Conservation (phyloP, 768 basidiomycete species). For the Cyclocybe cylindracea region DNA sequence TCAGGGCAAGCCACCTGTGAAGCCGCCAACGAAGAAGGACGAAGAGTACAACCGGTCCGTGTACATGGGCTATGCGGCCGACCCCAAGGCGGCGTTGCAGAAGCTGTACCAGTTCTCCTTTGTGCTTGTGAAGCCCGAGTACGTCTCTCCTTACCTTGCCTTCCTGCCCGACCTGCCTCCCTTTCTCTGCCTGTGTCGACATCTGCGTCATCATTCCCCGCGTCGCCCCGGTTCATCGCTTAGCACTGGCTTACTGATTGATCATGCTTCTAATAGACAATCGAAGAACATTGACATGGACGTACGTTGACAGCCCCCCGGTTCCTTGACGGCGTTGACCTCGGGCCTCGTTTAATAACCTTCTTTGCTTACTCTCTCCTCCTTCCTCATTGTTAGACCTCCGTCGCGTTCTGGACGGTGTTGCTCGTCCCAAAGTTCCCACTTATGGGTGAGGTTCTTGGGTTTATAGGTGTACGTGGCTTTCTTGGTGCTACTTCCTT, state of each 20-base stretch:
- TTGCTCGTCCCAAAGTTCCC: conserved; percentile 68
- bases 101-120: conserved; percentile 77
- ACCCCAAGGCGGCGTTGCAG: conserved; percentile 55
- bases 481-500: too few relatives aligned
- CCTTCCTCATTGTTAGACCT: conserved; percentile 45
- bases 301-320: conserved; percentile 37
- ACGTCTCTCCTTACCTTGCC: conserved; percentile 27
- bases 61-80: conserved; percentile 50
- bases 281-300: conserved; percentile 83
- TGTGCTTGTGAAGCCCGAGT: conserved; percentile 70
- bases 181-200: too few relatives aligned
- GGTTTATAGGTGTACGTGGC: conserved; percentile 61
- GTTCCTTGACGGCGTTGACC: not conserved
- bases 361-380: too few relatives aligned
- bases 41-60: conserved; percentile 56
- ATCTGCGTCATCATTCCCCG: too few relatives aligned
- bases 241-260: not conserved
- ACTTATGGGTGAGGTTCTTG: conserved; percentile 61
- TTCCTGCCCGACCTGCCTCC: too few relatives aligned
- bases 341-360: not conserved
- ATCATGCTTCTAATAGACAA: conserved; percentile 40
- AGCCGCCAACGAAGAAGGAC: conserved; percentile 36
- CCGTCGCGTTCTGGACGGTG: conserved; percentile 76
- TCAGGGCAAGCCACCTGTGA: conserved; percentile 43
- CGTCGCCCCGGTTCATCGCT: not conserved